Percentiles rank a stretch among this genome's conserved stretches.
phyloP scores from a whole-genome alignment of 202 grass and related monocot species.

The Brachypodium distachyon region DNA sequence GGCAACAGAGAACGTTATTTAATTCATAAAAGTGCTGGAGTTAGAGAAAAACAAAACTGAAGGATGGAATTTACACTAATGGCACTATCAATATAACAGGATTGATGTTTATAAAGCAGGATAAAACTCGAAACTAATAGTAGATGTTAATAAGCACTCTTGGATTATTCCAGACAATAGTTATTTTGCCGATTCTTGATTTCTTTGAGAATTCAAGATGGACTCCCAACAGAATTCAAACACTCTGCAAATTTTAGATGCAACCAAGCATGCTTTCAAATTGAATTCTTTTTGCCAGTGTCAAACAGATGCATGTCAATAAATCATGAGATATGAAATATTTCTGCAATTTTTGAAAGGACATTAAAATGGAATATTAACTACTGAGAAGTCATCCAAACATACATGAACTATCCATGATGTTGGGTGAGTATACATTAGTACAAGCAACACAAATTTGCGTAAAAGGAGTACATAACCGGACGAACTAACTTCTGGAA shows the following conservation, averaged over 20 bases:
- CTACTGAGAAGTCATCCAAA: background rate
- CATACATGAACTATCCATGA: background rate
- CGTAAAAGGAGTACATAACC: background rate
- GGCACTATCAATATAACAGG: background rate
- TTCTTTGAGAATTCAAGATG: background rate
- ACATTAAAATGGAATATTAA: background rate
- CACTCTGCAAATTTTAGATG: background rate
- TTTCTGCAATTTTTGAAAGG: background rate
- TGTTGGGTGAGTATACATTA: background rate
- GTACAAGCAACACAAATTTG: background rate
- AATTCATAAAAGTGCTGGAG: background rate
- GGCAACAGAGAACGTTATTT: background rate
- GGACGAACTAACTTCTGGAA: slow-evolving; percentile 55
- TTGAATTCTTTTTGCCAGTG: background rate
- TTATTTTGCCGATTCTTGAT: background rate
- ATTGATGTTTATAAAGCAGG: background rate
- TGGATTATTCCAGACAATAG: background rate
- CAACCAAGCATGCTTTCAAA: background rate
- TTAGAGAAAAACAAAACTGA: background rate
- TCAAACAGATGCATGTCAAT: background rate
- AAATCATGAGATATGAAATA: background rate
- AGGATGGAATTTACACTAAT: background rate
- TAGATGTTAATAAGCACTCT: too few species aligned
- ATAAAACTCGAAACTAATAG: background rate
- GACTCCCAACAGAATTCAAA: background rate